Percentiles rank a stretch among this genome's conserved stretches.
Evolutionary conservation across 106 monocot genomes (phyloP).

Genomic region (Amphibolis antarctica): DNA sequence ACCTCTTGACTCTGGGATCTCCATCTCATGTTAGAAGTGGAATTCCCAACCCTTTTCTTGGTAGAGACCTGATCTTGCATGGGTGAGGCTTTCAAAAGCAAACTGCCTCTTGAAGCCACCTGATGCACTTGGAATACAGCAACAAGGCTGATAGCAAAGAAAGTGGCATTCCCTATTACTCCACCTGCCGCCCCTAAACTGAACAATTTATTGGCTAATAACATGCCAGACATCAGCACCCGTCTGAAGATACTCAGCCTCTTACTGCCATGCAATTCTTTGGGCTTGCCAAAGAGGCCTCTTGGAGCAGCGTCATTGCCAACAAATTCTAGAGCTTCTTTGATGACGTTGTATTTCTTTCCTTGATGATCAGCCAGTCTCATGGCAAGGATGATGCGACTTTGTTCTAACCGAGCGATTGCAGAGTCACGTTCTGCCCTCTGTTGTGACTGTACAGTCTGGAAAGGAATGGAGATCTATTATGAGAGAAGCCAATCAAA

Average conservation of each 20-base stretch:
- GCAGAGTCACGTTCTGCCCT: slow-evolving; percentile 77
- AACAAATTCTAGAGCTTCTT: slow-evolving; percentile 84
- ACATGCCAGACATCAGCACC: slow-evolving; percentile 44
- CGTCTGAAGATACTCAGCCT: slow-evolving; percentile 21
- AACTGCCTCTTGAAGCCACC: slow-evolving; percentile 20
- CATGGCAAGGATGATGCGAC: slow-evolving; percentile 78
- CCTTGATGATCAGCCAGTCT: slow-evolving; percentile 81
- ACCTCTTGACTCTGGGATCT: neutral
- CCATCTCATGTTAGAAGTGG: no score
- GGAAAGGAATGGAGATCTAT: neutral
- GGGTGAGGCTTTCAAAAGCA: slow-evolving; percentile 1
- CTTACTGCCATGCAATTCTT: slow-evolving; percentile 5
- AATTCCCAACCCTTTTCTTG: slow-evolving; percentile 5
- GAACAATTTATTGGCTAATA: slow-evolving; percentile 38
- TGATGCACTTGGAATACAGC: slow-evolving; percentile 66
- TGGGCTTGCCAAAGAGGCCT: slow-evolving; percentile 18
- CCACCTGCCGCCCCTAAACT: slow-evolving; percentile 30
- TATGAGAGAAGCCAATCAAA: neutral
- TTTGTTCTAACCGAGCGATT: slow-evolving; percentile 74
- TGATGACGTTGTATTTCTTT: slow-evolving; percentile 72
- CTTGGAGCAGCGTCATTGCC: slow-evolving; percentile 51
- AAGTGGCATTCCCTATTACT: slow-evolving; percentile 51
- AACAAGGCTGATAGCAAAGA: slow-evolving; percentile 82
- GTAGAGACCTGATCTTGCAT: slow-evolving; percentile 8
- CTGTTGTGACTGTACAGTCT: slow-evolving; percentile 90